Percentiles rank a stretch among this genome's conserved stretches.
phyloP scores from a whole-genome alignment of 768 basidiomycete genomes.

The Mrakia frigida region DNA sequence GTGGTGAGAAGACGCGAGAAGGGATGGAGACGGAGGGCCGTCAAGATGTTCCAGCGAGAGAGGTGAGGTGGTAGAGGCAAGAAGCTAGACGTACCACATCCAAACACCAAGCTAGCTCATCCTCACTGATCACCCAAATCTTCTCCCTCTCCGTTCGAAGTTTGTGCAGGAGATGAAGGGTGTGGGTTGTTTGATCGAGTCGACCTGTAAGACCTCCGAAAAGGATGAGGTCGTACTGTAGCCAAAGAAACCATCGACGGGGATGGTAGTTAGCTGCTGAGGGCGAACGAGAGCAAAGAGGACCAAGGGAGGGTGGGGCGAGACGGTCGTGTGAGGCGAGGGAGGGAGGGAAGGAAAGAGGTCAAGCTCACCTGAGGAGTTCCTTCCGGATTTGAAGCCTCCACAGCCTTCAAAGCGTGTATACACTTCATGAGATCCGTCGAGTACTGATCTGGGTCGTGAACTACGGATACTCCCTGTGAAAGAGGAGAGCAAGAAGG shows the following conservation, averaged over 20 bases:
- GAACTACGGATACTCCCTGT: conserved; percentile 63
- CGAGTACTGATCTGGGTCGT: conserved; percentile 71
- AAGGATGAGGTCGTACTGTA: conserved; percentile 64
- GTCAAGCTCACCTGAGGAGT: background rate
- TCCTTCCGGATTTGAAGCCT: conserved; percentile 41
- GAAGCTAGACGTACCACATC: conserved; percentile 55
- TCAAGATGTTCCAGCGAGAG: background rate
- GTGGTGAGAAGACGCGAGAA: background rate
- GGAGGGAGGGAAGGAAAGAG: background rate
- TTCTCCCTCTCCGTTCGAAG: conserved; percentile 35
- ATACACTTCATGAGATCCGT: conserved; percentile 97
- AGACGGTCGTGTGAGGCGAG: no score
- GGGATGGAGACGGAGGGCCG: background rate
- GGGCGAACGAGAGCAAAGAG: no score
- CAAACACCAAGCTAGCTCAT: conserved; percentile 85
- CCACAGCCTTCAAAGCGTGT: conserved; percentile 55
- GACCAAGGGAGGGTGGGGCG: background rate
- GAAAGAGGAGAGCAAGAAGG: no score
- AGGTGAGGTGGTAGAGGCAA: background rate
- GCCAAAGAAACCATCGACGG: conserved; percentile 4
- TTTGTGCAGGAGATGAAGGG: conserved; percentile 61
- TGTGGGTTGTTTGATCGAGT: conserved; percentile 89
- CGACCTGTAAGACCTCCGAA: conserved; percentile 86
- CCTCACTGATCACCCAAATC: conserved; percentile 78
- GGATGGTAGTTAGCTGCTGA: no score